A percentile compares a stretch with the other conserved stretches of the same genome.
Conservation (phyloP, 106 monocot genomes). For the Acorus gramineus region DNA sequence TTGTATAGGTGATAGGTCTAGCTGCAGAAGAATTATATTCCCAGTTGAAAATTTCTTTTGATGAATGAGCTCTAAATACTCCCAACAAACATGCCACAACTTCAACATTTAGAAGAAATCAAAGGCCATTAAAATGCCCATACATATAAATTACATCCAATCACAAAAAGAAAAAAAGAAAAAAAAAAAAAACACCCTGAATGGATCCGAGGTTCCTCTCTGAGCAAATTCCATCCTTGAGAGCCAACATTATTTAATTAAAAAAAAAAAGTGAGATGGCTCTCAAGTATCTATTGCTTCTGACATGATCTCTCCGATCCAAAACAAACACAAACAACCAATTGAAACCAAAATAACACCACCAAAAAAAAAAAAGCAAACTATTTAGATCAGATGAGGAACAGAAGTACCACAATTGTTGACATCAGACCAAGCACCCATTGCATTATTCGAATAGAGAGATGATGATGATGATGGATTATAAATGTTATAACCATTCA, state of each 20-base stretch:
- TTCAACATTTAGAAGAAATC: too few relatives aligned
- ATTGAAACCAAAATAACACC: not conserved
- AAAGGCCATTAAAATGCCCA: too few relatives aligned
- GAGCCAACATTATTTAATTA: slow-evolving; percentile 4
- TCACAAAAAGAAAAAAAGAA: too few relatives aligned
- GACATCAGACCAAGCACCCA: slow-evolving; percentile 20
- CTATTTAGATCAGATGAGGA: slow-evolving; percentile 38
- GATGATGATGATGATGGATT: not conserved
- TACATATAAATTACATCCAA: too few relatives aligned
- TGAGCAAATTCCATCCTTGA: slow-evolving; percentile 17
- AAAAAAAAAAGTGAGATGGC: slow-evolving; percentile 12
- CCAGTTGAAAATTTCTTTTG: too few relatives aligned
- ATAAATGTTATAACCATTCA: too few relatives aligned
- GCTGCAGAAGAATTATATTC: too few relatives aligned
- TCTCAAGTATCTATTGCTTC: slow-evolving; percentile 26
- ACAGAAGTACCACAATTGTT: slow-evolving; percentile 30
- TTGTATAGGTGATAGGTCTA: too few relatives aligned
- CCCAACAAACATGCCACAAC: too few relatives aligned
- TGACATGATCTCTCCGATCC: slow-evolving; percentile 48
- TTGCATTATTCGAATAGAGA: slow-evolving; percentile 18
- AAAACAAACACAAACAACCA: not conserved
- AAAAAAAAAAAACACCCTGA: not conserved
- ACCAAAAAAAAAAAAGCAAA: not conserved
- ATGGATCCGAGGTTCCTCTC: slow-evolving; percentile 52
- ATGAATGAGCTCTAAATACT: too few relatives aligned